These are phyloP conservation scores for Penicillium angulare DNA, from an alignment of 495 filamentous ascomycete species.

Conservation along the genomic window DNA sequence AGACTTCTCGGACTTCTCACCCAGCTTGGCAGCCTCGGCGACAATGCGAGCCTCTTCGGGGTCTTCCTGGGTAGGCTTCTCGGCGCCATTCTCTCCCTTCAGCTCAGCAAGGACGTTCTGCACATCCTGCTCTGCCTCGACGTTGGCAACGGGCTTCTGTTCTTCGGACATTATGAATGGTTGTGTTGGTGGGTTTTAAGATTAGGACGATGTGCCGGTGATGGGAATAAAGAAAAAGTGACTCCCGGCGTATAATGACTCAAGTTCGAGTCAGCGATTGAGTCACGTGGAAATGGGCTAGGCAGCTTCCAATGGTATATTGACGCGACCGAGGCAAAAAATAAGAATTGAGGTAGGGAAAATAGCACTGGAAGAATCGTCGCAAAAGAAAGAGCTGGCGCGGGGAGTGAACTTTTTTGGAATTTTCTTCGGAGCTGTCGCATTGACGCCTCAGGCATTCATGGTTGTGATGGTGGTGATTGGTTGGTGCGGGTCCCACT, in stretches of 20 bases:
- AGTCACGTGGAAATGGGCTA: not conserved
- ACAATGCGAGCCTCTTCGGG: constrained; percentile 46
- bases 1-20: constrained; percentile 40
- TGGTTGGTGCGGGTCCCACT: not conserved
- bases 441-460: not conserved
- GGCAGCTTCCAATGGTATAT: too few relatives aligned
- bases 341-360: not conserved
- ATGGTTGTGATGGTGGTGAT: not conserved
- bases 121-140: constrained; percentile 46
- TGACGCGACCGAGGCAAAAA: not conserved
- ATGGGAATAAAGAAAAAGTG: constrained; percentile 2
- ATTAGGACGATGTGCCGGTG: too few relatives aligned
- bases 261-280: not conserved
- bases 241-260: not conserved
- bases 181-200: too few relatives aligned
- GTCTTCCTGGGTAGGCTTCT: constrained; percentile 32
- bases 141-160: constrained; percentile 39
- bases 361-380: not conserved
- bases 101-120: constrained; percentile 47
- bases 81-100: constrained; percentile 37
- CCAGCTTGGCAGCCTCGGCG: constrained; percentile 44
- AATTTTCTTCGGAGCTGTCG: not conserved
- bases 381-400: not conserved
- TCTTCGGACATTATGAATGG: constrained; percentile 39
- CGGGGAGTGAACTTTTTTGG: constrained; percentile 1